Percentiles rank a stretch among this genome's conserved stretches.
Evolutionary conservation across 495 filamentous ascomycete species (phyloP).

Genomic region (Neurospora intermedia): DNA sequence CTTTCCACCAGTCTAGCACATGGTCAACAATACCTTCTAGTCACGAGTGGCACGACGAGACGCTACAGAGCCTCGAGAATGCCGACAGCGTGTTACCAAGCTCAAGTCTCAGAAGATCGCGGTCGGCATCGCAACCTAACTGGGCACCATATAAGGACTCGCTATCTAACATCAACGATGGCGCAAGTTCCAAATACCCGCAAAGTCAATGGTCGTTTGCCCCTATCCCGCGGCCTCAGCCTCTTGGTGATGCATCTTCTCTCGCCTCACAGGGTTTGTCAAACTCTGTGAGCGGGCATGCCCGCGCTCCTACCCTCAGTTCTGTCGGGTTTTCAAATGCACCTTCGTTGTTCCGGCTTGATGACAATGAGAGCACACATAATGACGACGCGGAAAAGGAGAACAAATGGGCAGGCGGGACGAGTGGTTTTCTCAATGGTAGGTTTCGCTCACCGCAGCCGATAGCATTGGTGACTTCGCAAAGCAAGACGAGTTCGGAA

Average conservation of each 20-base stretch:
- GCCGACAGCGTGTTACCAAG: neutral
- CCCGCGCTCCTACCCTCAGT: neutral
- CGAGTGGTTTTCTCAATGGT: neutral
- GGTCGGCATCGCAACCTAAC: slow-evolving; percentile 1
- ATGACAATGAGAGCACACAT: neutral
- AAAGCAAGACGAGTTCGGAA: slow-evolving; percentile 11
- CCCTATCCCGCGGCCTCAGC: neutral
- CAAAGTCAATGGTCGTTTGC: neutral
- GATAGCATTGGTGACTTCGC: slow-evolving; percentile 1
- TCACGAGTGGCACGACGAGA: neutral
- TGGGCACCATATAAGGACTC: slow-evolving; percentile 12
- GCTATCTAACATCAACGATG: slow-evolving; percentile 5
- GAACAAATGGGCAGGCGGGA: neutral
- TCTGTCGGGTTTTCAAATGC: neutral
- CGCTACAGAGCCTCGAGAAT: neutral
- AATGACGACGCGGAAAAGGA: neutral
- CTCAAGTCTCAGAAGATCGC: neutral
- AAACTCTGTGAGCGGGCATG: neutral
- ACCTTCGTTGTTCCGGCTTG: neutral
- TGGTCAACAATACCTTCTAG: slow-evolving; percentile 10
- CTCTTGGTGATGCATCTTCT: neutral
- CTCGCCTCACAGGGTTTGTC: neutral
- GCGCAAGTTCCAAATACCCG: neutral
- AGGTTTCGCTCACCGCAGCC: neutral
- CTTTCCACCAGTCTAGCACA: slow-evolving; percentile 12